Evolutionary conservation across 768 basidiomycete species (phyloP), one percentile per base, ranked within the genome.

Genomic region (Sutorius australiensis): DNA sequence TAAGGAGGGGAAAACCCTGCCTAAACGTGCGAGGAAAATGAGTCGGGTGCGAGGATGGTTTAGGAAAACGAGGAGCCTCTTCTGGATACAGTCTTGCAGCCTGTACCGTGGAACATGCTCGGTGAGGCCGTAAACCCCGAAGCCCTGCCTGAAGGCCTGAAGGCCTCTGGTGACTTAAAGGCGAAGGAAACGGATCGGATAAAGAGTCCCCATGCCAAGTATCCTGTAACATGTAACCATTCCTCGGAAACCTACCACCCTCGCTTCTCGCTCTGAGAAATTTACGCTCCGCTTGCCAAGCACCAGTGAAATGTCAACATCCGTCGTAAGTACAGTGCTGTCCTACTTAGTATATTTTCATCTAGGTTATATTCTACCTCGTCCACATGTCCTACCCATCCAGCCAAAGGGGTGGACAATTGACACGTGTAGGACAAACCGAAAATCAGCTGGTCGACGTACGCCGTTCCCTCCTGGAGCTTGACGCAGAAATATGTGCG

Each of bases 51-150:
- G 31, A 48, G 34, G 19, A 48, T 41, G 31, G 51, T 44, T 43
- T 32, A 46, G 49, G 60, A 37, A 56, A 54, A 42, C 40, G 51
- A 46, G 48, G 61, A 65, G 95, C 94, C 83, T 99, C 97, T 75
- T 98, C 97, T 17, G 95, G 95, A 68, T 97, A 98, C 28, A 98
- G 74, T 99, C 94, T 32, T 78, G 68, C 2, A 61, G 52, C 52
- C 92, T 79, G 71, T 94, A 95, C 27, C 95, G 83, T 27, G 97
- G 95, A 47, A 87, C 87, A 69, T 98, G 97, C 72, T 98, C 97
- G 4, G 87, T 90, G 53, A 98, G 74, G 1, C 94, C 93, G 65
- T 86, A 98, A 0, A 88, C 75, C 53, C 80, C 73, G 66, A 98
- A 98, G 0, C 84, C 81, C 67, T 87, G 81, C 7, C 73, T 67